Base-by-base conservation (phyloP, 202 grass and related monocot species). In the Carex arenaria region DNA sequence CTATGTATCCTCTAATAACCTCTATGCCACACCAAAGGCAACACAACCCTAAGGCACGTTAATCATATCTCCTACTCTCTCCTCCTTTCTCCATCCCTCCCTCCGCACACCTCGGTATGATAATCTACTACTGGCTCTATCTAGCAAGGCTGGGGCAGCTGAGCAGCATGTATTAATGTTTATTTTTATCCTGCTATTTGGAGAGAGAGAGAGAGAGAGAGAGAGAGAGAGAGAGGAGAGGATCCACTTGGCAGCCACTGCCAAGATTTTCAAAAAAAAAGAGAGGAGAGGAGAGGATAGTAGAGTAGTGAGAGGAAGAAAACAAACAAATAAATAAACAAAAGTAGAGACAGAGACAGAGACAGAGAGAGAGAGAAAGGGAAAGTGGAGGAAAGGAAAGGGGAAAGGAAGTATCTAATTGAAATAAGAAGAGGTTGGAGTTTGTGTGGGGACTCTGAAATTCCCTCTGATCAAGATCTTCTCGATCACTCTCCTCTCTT, bases 401-500 rank as follows among this genome's bases (percentile, higher is more conserved):
- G 55, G 31, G 34, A 83, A 61, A 38, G 34, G 73, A 34, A 63
- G 67, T 47, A 82, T 78, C 72, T 54, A 81, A 67, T 23, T 31
- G 53, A 52, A 67, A 53, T 7, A 22, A 28, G 14, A 7, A 20
- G 42, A 59, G 19, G 69, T 54, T 75, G 74, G 82, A 80, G 87
- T 56, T n/a, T 32, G 14, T 17, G 85, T 91, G 93, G 89, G 93
- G 87, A 90, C 90, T 90, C 90, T 98, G 92, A 98, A 98, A 98
- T 94, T 98, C 92, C 87, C 89, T 90, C 87, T 90, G 61, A 85
- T 79, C 79, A 83, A 69, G 89, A 90, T 88, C 87, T 89, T 91
- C 92, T 85, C 65, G 88, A 89, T 89, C 87, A 85, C 90, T 90
- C 92, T 28, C 87, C 85, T 43, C 71, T 85, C 82, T 87, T 87